Base-by-base conservation (phyloP, 305 asterid genomes). In the Solanum hybrid region DNA sequence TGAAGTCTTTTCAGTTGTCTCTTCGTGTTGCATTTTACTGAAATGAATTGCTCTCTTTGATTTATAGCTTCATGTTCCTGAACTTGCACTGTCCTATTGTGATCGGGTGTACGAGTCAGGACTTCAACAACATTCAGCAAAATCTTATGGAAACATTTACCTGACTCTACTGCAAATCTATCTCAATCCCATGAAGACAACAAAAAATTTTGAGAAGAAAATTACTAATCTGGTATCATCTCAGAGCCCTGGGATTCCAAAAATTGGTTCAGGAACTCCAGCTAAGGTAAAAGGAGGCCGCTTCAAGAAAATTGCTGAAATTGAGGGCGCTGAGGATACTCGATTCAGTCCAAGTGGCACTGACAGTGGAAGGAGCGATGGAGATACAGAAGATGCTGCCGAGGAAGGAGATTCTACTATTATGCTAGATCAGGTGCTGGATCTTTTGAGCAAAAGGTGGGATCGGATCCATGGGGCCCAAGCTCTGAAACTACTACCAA, bases 381-480 rank as follows among this genome's bases (percentile, higher is more conserved):
- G 92, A 72, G 94, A 93, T 85, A 95, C 94, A 17, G 99, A 97
- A 89, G 98, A 97, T 75, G 91, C 90, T 89, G 88, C 38, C 45
- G 99, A 95, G 93, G 98, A 93, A 95, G 98, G 94, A 90, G 90
- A 91, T 89, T 94, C 99, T 77, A 91, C 94, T 85, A 96, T 95
- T 86, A 97, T 96, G 99, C 96, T 95, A 76, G 99, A 98, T 93
- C 97, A 94, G 94, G 98, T 97, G 82, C 95, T 97, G 90, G 97
- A 98, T 94, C 94, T 98, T 93, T 93, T 98, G 98, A 92, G 98
- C 92, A 92, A 87, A 90, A 94, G 98, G 93, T 98, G 99, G 99
- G 99, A 98, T 87, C 95, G 98, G 84, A 95, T 97, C 93, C 95
- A 98, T 87, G 99, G 98, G 92, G 99, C 98, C 38, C 98, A 98